Evolutionary conservation across 306 rosid species (phyloP).

Genomic region (Corylus americana): DNA sequence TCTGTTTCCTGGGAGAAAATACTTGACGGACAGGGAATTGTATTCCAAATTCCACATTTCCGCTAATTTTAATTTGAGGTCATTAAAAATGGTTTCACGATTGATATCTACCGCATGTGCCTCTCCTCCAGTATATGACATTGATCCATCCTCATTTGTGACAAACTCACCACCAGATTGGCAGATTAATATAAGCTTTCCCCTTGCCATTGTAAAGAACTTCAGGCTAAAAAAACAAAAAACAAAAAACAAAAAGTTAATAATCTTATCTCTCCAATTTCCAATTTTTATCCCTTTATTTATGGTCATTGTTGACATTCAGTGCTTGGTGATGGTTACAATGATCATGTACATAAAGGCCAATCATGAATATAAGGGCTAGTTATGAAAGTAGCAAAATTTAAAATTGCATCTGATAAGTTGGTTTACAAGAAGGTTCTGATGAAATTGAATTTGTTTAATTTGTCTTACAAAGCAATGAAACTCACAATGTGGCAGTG

Average conservation of each 20-base stretch:
- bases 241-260: background rate
- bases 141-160: constrained; percentile 49
- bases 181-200: constrained; percentile 60
- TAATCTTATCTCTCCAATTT: background rate
- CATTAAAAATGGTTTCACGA: constrained; percentile 42
- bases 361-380: background rate
- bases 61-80: constrained; percentile 51
- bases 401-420: background rate
- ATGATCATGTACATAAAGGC: constrained; percentile 4
- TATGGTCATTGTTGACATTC: background rate
- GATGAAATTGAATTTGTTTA: background rate
- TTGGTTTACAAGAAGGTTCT: background rate
- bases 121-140: constrained; percentile 57
- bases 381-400: background rate
- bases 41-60: constrained; percentile 42
- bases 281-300: background rate
- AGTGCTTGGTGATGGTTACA: constrained; percentile 5
- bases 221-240: constrained; percentile 13
- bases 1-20: constrained; percentile 55
- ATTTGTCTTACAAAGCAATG: background rate
- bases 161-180: constrained; percentile 48
- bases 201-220: constrained; percentile 44
- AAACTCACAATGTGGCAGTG: background rate
- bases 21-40: constrained; percentile 47
- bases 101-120: constrained; percentile 57